A percentile compares a stretch with the other conserved stretches of the same genome.
phyloP scores from a whole-genome alignment of 1,139 yeast genomes.

The Lodderomyces elongisporus region DNA sequence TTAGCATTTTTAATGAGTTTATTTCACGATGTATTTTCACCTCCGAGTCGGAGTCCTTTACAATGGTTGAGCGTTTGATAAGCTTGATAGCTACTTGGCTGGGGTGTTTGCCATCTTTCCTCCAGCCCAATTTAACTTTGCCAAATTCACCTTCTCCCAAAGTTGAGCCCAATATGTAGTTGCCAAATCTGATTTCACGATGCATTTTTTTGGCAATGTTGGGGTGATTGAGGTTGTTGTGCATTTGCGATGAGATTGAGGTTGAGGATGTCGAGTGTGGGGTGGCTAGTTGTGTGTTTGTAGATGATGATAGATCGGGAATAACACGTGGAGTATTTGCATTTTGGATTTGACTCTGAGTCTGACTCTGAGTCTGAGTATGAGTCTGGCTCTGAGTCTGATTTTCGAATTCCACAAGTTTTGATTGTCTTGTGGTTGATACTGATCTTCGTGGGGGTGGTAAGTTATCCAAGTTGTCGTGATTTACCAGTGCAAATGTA shows the following conservation, averaged over 20 bases:
- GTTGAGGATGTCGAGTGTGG: too few species aligned
- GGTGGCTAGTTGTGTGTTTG: slow-evolving; percentile 5
- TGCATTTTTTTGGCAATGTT: slow-evolving; percentile 26
- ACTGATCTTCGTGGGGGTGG: too few species aligned
- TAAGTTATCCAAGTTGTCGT: too few species aligned
- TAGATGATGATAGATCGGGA: slow-evolving; percentile 7
- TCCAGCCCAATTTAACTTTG: slow-evolving; percentile 95
- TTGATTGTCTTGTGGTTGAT: too few species aligned
- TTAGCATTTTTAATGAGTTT: slow-evolving; percentile 76
- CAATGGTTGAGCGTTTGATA: slow-evolving; percentile 78
- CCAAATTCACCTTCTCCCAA: slow-evolving; percentile 99
- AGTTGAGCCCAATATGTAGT: slow-evolving; percentile 84
- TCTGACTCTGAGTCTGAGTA: background rate
- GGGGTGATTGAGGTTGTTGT: slow-evolving; percentile 3
- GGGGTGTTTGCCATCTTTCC: slow-evolving; percentile 71
- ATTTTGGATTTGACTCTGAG: slow-evolving; percentile 4
- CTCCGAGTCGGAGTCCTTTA: slow-evolving; percentile 80
- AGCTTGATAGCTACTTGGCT: slow-evolving; percentile 92
- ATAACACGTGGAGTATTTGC: too few species aligned
- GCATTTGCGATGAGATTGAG: slow-evolving; percentile 3
- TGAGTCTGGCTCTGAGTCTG: slow-evolving; percentile 6
- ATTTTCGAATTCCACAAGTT: too few species aligned
- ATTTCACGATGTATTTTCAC: slow-evolving; percentile 90
- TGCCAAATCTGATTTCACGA: slow-evolving; percentile 72
- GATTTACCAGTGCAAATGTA: too few species aligned